A percentile compares a stretch with the other conserved stretches of the same genome.
Conservation (phyloP, 257 asterid species). For the Agastache rugosa region DNA sequence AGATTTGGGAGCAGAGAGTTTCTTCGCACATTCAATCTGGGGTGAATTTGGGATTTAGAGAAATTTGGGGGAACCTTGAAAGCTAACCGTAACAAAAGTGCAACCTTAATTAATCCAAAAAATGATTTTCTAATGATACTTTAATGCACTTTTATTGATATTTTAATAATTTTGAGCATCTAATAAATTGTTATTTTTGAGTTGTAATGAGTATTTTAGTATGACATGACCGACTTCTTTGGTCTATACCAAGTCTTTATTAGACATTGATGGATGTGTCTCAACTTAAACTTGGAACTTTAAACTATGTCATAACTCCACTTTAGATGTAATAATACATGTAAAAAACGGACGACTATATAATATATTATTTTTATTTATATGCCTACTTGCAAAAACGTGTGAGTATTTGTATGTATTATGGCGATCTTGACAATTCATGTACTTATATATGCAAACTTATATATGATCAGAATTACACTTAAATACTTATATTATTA, state of each 20-base stretch:
- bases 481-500: too few relatives aligned
- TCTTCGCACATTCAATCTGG: constrained; percentile 41
- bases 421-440: neutral
- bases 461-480: too few relatives aligned
- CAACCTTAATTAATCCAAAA: constrained; percentile 39
- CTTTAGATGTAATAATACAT: neutral
- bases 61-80: constrained; percentile 57
- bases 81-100: constrained; percentile 49
- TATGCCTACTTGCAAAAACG: neutral
- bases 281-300: neutral
- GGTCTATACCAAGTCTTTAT: constrained; percentile 22
- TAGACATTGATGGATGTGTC: constrained; percentile 33
- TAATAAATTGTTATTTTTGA: neutral
- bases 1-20: constrained; percentile 53
- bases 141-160: constrained; percentile 1
- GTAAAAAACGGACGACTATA: neutral
- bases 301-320: neutral
- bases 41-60: constrained; percentile 60
- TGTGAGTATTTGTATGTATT: too few relatives aligned
- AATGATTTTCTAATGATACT: constrained; percentile 36
- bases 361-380: too few relatives aligned
- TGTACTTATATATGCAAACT: too few relatives aligned
- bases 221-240: constrained; percentile 25
- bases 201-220: neutral
- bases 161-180: constrained; percentile 20